A percentile compares a stretch with the other conserved stretches of the same genome.
These are phyloP conservation scores for Gossypium gossypioides DNA, from an alignment of 441 rosid genomes.

Conservation along the genomic window DNA sequence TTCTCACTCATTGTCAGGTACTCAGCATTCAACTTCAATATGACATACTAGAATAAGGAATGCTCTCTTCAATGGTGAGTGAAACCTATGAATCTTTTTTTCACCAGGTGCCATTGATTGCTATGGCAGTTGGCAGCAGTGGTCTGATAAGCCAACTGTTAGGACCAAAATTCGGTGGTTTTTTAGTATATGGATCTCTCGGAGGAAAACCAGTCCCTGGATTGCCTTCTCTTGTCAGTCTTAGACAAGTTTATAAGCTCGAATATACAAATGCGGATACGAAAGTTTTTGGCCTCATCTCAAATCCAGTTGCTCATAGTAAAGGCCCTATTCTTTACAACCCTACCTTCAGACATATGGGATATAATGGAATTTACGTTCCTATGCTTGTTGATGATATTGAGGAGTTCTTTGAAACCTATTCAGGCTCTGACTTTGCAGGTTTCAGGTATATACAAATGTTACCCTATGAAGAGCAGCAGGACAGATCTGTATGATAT, in stretches of 20 bases:
- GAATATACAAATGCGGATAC: background rate
- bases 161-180: background rate
- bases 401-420: background rate
- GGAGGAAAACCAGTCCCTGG: background rate
- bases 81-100: background rate
- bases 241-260: background rate
- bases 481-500: background rate
- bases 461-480: background rate
- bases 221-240: slow-evolving; percentile 1
- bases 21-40: background rate
- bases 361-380: slow-evolving; percentile 1
- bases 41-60: background rate
- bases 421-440: background rate
- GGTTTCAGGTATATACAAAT: background rate
- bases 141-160: background rate
- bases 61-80: background rate
- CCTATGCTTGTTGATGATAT: background rate
- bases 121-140: background rate
- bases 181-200: background rate
- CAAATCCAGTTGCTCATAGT: background rate
- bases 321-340: slow-evolving; percentile 3
- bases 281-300: background rate
- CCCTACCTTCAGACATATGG: background rate
- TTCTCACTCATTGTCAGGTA: background rate
- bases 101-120: background rate